Evolutionary conservation across 2,329 filamentous ascomycete species (phyloP).

Genomic region (Aspergillus udagawae): DNA sequence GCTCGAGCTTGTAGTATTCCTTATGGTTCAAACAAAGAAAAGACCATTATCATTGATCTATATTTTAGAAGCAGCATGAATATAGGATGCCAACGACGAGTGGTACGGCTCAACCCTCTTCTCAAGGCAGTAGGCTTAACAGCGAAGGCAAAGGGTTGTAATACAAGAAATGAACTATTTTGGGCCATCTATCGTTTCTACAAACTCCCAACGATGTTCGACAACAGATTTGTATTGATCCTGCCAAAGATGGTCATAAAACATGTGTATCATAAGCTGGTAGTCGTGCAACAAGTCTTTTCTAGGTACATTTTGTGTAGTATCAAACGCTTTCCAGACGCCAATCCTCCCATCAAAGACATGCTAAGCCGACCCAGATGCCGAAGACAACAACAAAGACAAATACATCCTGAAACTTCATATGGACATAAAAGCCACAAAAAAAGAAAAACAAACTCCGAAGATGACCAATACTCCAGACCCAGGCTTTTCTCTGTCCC

Average conservation of each 20-base stretch:
- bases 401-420: not conserved
- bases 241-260: not conserved
- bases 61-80: not conserved
- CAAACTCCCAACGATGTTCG: not conserved
- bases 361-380: constrained; percentile 2
- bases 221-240: not conserved
- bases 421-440: not conserved
- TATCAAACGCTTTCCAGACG: constrained; percentile 8
- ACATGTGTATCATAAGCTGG: constrained; percentile 6
- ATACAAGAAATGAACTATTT: not conserved
- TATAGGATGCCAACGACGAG: not conserved
- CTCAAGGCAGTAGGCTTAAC: not conserved
- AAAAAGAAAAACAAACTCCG: not conserved
- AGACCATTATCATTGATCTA: not conserved
- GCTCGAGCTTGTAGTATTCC: not conserved
- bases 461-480: not conserved
- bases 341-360: constrained; percentile 6
- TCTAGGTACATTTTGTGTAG: not conserved
- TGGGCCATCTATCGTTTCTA: not conserved
- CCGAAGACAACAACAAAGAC: constrained; percentile 4
- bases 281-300: constrained; percentile 2
- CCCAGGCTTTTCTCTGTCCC: constrained; percentile 1
- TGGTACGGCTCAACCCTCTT: not conserved
- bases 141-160: not conserved
- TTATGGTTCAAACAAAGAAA: not conserved